Conservation (phyloP, 768 basidiomycete species). For the Floccularia luteovirens region DNA sequence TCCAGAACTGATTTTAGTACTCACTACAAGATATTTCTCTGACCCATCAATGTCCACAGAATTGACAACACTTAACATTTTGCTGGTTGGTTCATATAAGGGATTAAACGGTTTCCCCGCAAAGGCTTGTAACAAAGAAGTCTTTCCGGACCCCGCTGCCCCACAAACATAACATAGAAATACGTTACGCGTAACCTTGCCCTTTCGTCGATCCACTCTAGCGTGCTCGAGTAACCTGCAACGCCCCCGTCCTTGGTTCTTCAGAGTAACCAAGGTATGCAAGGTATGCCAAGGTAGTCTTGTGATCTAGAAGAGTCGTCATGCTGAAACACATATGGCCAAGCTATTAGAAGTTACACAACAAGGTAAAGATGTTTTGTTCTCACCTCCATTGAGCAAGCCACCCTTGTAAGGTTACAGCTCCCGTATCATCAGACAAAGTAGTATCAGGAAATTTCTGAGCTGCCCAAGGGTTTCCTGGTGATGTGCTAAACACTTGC, state of each 20-base stretch:
- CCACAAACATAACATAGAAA: constrained; percentile 93
- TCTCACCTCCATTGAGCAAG: constrained; percentile 94
- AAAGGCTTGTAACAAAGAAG: constrained; percentile 77
- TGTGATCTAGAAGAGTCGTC: constrained; percentile 94
- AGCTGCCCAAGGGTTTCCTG: constrained; percentile 94
- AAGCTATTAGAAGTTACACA: background rate
- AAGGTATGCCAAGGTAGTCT: constrained; percentile 87
- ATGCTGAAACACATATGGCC: constrained; percentile 58
- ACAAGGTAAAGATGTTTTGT: background rate
- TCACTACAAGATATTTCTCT: constrained; percentile 93
- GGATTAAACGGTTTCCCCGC: constrained; percentile 73
- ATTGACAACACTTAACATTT: constrained; percentile 89
- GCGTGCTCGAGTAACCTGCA: constrained; percentile 79
- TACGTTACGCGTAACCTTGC: constrained; percentile 85
- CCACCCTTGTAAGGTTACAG: constrained; percentile 97
- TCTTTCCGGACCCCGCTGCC: constrained; percentile 95
- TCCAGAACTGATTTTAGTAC: constrained; percentile 19
- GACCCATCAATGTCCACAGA: constrained; percentile 90
- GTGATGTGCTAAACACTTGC: constrained; percentile 88
- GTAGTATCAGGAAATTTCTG: constrained; percentile 90
- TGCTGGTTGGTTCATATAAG: constrained; percentile 83
- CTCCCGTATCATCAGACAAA: constrained; percentile 77
- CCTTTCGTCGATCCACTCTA: constrained; percentile 81
- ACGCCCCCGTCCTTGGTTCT: constrained; percentile 71
- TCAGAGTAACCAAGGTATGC: constrained; percentile 90